These are phyloP conservation scores for Echria macrotheca DNA, from an alignment of 495 filamentous ascomycete species.

Conservation along the genomic window DNA sequence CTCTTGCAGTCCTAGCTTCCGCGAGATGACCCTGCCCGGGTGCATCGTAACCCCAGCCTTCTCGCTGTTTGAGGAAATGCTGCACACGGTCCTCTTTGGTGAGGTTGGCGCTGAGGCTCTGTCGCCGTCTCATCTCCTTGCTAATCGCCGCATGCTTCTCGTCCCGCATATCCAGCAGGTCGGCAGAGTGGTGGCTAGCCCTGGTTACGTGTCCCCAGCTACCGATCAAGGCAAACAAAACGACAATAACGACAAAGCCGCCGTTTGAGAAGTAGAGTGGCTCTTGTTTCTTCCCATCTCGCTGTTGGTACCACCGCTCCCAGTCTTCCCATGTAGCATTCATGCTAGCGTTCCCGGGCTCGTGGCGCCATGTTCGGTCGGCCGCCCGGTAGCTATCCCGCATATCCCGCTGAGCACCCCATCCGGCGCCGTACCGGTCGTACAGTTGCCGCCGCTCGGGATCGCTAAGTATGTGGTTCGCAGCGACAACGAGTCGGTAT, in stretches of 20 bases:
- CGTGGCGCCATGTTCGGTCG: conserved; percentile 44
- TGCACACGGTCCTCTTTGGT: conserved; percentile 61
- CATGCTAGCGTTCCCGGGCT: conserved; percentile 53
- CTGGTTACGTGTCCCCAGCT: conserved; percentile 61
- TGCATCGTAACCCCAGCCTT: conserved; percentile 34
- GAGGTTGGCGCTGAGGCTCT: conserved; percentile 44
- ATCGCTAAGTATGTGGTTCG: conserved; percentile 87
- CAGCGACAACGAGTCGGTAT: conserved; percentile 79
- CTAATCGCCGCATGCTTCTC: conserved; percentile 57
- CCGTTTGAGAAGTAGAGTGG: conserved; percentile 68
- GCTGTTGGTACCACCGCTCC: conserved; percentile 74
- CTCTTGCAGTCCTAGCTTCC: too few species aligned
- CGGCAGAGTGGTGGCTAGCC: conserved; percentile 51
- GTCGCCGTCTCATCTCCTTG: conserved; percentile 53
- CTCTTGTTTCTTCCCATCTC: conserved; percentile 46
- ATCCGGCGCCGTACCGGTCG: conserved; percentile 75
- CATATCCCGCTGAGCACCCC: conserved; percentile 48
- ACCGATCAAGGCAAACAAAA: conserved; percentile 60
- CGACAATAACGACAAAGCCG: conserved; percentile 64
- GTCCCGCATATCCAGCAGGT: conserved; percentile 57
- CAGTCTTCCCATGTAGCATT: conserved; percentile 99
- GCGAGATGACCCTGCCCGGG: conserved; percentile 4
- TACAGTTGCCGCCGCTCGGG: conserved; percentile 71
- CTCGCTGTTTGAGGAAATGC: conserved; percentile 65
- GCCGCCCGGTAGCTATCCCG: conserved; percentile 31